Evolutionary conservation across 805 yeast genomes (phyloP), one percentile per base, ranked within the genome.

Genomic region (Monosporozyma unispora): DNA sequence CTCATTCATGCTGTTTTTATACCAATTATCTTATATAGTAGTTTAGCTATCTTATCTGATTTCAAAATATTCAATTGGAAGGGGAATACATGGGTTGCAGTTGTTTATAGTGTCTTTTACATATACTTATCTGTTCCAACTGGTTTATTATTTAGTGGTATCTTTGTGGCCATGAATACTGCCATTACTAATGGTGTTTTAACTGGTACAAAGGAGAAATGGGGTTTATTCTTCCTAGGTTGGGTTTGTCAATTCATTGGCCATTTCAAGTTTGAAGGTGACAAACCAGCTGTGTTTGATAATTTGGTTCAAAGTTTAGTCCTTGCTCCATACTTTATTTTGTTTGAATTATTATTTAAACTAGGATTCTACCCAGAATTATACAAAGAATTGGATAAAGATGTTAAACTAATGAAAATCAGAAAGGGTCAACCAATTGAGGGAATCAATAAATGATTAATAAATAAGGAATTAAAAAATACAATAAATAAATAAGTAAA

Each of bases 241-340:
- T 91, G 99, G 98, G 59, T 80, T 14, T 80, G 79, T 6, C 98
- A 93, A 60, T 89, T 91, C 64, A 72, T 83, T 46, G 96, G 97
- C 3, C 98, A 93, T 62, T 91, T 85, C 1, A 72, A 77, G 10
- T 86, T 80, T 60, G 99, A 91, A 62, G 75, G 74, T 52, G 73
- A 87, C 40, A 85, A 89, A 0, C 99, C 99, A 0, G 96, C 98
- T 0, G 67, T 91, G 47, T 64, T 87, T 39, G 96, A 90, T 59
- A 90, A 83, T 61, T 70, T 88, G 43, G 69, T 82, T 4, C 97
- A 89, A 61, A 93, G 97, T 4, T 64, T 91, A 18, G 88, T 91
- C 0, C 71, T 90, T 53, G 98, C 98, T 0, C 98, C 98, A 1
- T 88, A 79, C 60, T 90, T 91, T 63, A 95, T 89, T 3, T 70